Conservation (phyloP, 352 stramenopile species). For the Thalassiosira gravida region DNA sequence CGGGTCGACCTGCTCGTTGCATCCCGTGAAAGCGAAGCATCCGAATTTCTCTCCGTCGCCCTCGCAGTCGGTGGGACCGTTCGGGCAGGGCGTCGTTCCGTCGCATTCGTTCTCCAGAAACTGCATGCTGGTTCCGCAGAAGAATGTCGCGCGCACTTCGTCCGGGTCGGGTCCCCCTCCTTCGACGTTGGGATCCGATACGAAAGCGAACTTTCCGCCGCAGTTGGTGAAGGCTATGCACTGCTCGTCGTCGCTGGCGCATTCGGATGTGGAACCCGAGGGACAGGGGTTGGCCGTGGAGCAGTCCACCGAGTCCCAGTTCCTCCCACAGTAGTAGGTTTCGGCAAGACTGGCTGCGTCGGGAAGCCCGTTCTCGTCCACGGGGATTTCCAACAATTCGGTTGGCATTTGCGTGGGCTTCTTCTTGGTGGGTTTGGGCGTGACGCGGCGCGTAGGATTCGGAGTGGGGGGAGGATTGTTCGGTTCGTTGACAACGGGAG, state of each 20-base stretch:
- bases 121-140: slow-evolving; percentile 42
- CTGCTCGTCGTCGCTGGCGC: slow-evolving; percentile 23
- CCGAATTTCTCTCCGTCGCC: slow-evolving; percentile 40
- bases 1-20: slow-evolving; percentile 58
- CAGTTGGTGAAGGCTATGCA: slow-evolving; percentile 71
- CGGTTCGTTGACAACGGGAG: neutral
- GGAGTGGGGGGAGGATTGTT: neutral
- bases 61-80: slow-evolving; percentile 51
- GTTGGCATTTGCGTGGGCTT: neutral
- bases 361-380: slow-evolving; percentile 56
- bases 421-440: neutral
- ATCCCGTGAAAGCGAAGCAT: slow-evolving; percentile 69
- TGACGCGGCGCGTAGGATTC: neutral
- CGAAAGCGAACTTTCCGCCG: slow-evolving; percentile 58
- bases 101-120: slow-evolving; percentile 64
- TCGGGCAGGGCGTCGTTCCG: slow-evolving; percentile 58
- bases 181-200: slow-evolving; percentile 52
- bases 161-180: slow-evolving; percentile 58
- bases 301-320: slow-evolving; percentile 56
- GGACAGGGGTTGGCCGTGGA: slow-evolving; percentile 46
- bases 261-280: slow-evolving; percentile 34
- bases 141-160: slow-evolving; percentile 58
- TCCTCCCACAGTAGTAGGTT: slow-evolving; percentile 59
- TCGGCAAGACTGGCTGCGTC: slow-evolving; percentile 43
- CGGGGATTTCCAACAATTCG: slow-evolving; percentile 31